These are phyloP conservation scores for Talaromyces funiculosus DNA, from an alignment of 2,329 filamentous ascomycete species.

Conservation along the genomic window DNA sequence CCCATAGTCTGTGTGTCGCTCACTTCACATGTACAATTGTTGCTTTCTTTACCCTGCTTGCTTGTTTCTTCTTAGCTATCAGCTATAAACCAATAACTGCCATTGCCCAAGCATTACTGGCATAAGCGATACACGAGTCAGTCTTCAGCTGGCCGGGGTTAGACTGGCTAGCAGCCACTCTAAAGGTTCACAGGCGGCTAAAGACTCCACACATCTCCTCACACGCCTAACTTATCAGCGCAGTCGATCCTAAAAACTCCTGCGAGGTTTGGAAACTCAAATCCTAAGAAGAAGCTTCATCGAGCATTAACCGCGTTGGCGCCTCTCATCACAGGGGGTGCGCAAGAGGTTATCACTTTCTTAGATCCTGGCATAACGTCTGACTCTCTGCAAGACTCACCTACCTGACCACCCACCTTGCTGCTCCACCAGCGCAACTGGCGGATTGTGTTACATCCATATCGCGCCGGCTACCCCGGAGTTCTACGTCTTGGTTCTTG, in stretches of 20 bases:
- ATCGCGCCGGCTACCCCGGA: not conserved
- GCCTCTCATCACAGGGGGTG: not conserved
- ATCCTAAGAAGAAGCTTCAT: not conserved
- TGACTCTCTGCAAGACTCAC: not conserved
- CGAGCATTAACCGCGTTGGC: not conserved
- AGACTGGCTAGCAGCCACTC: not conserved
- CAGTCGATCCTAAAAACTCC: not conserved
- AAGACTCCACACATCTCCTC: slow-evolving; percentile 8
- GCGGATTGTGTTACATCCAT: not conserved
- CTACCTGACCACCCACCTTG: not conserved
- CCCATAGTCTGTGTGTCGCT: not conserved
- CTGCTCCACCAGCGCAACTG: not conserved
- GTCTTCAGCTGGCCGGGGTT: slow-evolving; percentile 6
- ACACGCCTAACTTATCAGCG: slow-evolving; percentile 1
- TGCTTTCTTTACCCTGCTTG: not conserved
- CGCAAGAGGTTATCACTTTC: not conserved
- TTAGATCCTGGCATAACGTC: not conserved
- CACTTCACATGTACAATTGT: not conserved
- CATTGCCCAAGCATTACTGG: not conserved
- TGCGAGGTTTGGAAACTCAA: not conserved
- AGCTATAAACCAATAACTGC: not conserved
- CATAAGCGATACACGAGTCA: not conserved
- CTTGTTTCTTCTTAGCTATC: not conserved
- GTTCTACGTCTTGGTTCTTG: not conserved
- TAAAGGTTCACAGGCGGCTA: slow-evolving; percentile 8